A percentile compares a stretch with the other conserved stretches of the same genome.
Conservation (phyloP, 306 rosid species). For the Glycyrrhiza uralensis region DNA sequence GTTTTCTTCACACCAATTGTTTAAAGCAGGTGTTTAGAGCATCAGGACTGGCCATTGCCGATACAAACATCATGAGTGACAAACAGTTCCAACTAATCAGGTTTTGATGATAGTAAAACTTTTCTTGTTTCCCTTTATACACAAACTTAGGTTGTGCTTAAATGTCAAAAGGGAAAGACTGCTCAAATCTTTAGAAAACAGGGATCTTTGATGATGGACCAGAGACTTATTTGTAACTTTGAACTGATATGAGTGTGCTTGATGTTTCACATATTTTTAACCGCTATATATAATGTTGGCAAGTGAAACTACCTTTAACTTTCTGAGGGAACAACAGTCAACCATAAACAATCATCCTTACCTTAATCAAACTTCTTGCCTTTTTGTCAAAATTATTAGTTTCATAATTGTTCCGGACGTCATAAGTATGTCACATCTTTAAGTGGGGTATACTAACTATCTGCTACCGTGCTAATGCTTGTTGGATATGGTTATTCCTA, state of each 20-base stretch:
- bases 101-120: conserved; percentile 37
- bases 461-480: not conserved
- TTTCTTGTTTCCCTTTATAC: not conserved
- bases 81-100: conserved; percentile 96
- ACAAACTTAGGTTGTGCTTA: not conserved
- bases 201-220: not conserved
- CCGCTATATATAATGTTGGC: not conserved
- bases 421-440: not conserved
- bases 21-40: conserved; percentile 77
- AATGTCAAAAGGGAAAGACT: not conserved
- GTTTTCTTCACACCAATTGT: conserved; percentile 16
- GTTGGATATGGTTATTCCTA: not conserved
- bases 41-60: conserved; percentile 70
- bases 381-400: too few relatives aligned
- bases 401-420: not conserved
- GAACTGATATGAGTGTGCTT: not conserved
- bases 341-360: not conserved
- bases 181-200: conserved; percentile 14
- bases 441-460: not conserved
- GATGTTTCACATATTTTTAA: not conserved
- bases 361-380: not conserved
- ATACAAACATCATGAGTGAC: conserved; percentile 58
- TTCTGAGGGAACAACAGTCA: not conserved
- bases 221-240: not conserved
- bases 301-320: conserved; percentile 13